These are phyloP conservation scores for Mimosa pudica DNA, from an alignment of 306 rosid genomes.

Conservation along the genomic window DNA sequence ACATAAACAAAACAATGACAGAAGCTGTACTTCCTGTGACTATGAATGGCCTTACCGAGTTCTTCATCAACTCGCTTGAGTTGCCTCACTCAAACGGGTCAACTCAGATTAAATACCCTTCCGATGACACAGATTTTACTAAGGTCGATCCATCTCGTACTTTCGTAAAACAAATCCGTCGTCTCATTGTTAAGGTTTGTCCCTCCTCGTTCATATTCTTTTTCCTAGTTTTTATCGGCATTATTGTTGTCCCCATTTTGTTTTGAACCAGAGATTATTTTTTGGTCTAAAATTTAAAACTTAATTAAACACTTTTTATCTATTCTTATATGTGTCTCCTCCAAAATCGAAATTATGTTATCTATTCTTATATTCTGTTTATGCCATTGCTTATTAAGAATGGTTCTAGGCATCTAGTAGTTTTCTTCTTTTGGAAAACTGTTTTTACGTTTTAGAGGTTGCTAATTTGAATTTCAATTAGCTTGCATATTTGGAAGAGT, in stretches of 20 bases:
- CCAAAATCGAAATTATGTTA: too few species aligned
- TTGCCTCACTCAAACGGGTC: conserved; percentile 24
- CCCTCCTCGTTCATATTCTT: neutral
- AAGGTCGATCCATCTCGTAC: conserved; percentile 63
- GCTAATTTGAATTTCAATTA: neutral
- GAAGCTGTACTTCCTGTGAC: neutral
- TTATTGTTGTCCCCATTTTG: neutral
- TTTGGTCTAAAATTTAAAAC: too few species aligned
- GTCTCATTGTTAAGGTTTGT: conserved; percentile 67
- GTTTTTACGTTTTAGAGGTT: neutral
- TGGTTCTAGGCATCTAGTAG: neutral
- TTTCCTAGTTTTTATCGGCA: neutral
- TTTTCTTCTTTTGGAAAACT: neutral
- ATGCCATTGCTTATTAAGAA: neutral
- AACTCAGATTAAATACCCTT: conserved; percentile 29
- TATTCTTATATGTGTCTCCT: too few species aligned
- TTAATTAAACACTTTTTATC: too few species aligned
- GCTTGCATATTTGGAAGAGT: neutral
- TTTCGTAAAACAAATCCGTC: conserved; percentile 64
- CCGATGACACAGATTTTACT: conserved; percentile 27
- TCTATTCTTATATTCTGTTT: neutral
- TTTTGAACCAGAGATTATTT: too few species aligned
- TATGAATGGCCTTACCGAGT: conserved; percentile 20
- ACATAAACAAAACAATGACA: neutral
- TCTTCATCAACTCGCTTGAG: conserved; percentile 8